Base-by-base conservation (phyloP, 2,329 filamentous ascomycete species). In the Monosporascus sp. region DNA sequence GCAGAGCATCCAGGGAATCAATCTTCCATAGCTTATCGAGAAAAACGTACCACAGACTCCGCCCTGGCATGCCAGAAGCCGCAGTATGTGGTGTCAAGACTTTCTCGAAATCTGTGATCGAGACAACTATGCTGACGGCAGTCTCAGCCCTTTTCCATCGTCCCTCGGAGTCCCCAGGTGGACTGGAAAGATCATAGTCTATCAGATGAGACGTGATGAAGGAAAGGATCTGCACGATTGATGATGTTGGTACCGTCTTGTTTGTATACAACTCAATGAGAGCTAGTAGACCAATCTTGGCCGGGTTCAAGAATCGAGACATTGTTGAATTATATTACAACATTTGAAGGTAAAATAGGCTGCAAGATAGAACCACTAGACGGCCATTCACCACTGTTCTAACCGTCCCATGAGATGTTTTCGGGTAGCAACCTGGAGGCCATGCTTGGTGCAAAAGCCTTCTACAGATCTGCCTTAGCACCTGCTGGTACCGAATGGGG, bases 1-100 rank as follows among this genome's bases (percentile, higher is more conserved):
- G 84, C n/a, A 97, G 73, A 0, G 85, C 82, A 71, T 97, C 84
- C 11, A 95, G 80, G 20, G 88, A 93, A 65, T 92, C 85, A 59
- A 97, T 83, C 17, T 80, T 78, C 93, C 94, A 97, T 24, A 97
- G 74, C 58, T 85, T 87, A 52, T 83, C 81, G 14, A 97, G 78
- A 53, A 97, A 89, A 2, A 88, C 75, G 65, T 97, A 91, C 84
- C 92, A 94, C n/a, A 97, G 73, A n/a, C 82, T 87, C 48, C 88
- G 81, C 3, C 91, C 91, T 0, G 91, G 88, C 53, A 90, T 73
- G 38, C 78, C 78, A 61, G 76, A 74, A 26, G 78, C 69, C 27
- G 81, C 76, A 6, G 78, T 73, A 59, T 80, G 77, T 27, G 75
- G 72, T 20, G 69, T 66, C 17, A 86, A 76, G n/a, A 84, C 70